Evolutionary conservation across 176 grass and related monocot genomes (phyloP).

Genomic region (Themeda triandra): DNA sequence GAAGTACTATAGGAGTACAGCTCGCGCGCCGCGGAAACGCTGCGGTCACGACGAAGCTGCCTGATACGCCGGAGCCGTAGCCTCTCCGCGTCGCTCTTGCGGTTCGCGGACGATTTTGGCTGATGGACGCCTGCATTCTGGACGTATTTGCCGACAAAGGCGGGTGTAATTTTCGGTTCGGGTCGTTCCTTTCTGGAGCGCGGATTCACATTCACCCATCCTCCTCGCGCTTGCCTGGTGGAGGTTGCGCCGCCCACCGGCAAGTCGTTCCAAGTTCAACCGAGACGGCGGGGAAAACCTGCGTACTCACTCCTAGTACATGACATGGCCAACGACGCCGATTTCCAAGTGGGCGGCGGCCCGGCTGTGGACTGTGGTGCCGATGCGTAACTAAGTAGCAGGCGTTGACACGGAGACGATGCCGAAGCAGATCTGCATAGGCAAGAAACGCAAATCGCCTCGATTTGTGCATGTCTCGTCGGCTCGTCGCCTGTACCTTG

Average conservation of each 20-base stretch:
- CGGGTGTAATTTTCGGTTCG: neutral
- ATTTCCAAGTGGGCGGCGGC: neutral
- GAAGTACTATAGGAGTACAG: neutral
- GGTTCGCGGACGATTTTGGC: neutral
- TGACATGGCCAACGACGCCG: neutral
- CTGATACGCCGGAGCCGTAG: neutral
- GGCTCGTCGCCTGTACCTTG: neutral
- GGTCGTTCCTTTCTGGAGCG: neutral
- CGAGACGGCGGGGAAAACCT: neutral
- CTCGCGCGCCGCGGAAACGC: neutral
- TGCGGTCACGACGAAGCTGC: neutral
- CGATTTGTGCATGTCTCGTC: neutral
- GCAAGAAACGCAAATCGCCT: neutral
- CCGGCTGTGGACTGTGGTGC: no score
- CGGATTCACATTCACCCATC: neutral
- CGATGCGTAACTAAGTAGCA: neutral
- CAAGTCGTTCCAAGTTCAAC: neutral
- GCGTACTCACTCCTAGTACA: neutral
- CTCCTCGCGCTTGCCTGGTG: neutral
- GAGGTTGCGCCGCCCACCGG: neutral
- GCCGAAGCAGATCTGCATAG: constrained; percentile 5
- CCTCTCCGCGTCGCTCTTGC: neutral
- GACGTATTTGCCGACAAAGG: neutral
- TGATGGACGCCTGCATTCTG: neutral
- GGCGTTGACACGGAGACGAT: neutral